Evolutionary conservation across 2,329 filamentous ascomycete genomes (phyloP).

Genomic region (Ascocoryne sarcoides): DNA sequence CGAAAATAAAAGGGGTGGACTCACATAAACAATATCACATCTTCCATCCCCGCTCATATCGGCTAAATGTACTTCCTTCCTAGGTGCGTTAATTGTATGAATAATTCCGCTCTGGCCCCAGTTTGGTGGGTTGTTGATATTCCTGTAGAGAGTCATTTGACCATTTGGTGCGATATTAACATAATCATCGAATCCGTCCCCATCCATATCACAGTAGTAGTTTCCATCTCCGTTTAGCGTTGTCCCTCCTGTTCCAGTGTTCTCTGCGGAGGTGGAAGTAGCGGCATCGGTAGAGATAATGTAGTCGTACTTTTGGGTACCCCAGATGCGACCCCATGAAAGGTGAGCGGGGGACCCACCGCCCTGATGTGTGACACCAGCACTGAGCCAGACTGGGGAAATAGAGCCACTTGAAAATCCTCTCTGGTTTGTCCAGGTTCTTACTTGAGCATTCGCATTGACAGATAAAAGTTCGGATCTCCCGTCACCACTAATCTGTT

Average conservation of each 20-base stretch:
- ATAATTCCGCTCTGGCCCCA: background rate
- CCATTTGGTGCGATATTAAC: background rate
- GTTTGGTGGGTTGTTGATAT: background rate
- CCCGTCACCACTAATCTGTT: no score
- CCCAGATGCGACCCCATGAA: background rate
- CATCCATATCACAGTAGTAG: constrained; percentile 10
- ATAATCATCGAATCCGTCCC: constrained; percentile 7
- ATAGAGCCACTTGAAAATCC: background rate
- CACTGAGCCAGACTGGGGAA: background rate
- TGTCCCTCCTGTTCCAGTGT: constrained; percentile 1
- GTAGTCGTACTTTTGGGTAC: background rate
- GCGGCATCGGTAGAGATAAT: background rate
- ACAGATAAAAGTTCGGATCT: background rate
- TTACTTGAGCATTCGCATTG: background rate
- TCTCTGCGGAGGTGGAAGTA: background rate
- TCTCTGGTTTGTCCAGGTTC: background rate
- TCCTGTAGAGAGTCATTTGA: background rate
- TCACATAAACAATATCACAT: no score
- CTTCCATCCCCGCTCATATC: background rate
- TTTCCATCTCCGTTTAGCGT: constrained; percentile 5
- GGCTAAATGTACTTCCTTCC: background rate
- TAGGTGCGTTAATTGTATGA: background rate
- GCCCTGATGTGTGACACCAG: background rate
- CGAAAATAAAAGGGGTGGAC: no score
- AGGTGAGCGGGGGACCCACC: background rate